A percentile compares a stretch with the other conserved stretches of the same genome.
Conservation (phyloP, 441 rosid species). For the Gossypium lobatum region DNA sequence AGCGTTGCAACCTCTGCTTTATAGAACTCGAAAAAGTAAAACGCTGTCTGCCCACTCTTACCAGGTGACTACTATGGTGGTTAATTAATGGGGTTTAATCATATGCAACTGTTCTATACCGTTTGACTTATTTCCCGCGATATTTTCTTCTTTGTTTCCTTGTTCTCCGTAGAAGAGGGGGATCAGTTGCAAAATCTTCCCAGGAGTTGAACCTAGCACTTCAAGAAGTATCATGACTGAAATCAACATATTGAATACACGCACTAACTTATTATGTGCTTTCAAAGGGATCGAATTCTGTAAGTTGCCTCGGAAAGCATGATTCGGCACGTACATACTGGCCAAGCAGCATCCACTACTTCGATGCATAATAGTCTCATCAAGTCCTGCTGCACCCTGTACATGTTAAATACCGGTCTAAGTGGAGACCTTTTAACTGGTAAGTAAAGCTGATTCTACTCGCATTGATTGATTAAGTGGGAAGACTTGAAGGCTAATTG, state of each 20-base stretch:
- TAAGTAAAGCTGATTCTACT: slow-evolving; percentile 23
- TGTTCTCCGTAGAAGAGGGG: slow-evolving; percentile 56
- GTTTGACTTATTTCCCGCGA: not conserved
- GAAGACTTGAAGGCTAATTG: slow-evolving; percentile 19
- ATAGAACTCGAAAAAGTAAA: slow-evolving; percentile 89
- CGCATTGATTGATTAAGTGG: slow-evolving; percentile 22
- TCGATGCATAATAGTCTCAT: slow-evolving; percentile 5
- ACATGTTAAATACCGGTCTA: slow-evolving; percentile 17
- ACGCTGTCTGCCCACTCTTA: slow-evolving; percentile 50
- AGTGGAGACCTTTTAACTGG: slow-evolving; percentile 29
- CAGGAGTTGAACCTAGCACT: slow-evolving; percentile 77
- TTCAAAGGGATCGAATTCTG: slow-evolving; percentile 13
- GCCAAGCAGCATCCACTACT: slow-evolving; percentile 3
- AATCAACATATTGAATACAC: slow-evolving; percentile 1
- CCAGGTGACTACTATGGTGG: slow-evolving; percentile 42
- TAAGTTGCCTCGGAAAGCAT: slow-evolving; percentile 24
- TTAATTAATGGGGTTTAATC: not conserved
- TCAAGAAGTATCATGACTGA: slow-evolving; percentile 60
- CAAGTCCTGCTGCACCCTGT: slow-evolving; percentile 22
- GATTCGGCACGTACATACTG: slow-evolving; percentile 16
- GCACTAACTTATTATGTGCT: slow-evolving; percentile 19
- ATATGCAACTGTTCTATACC: not conserved
- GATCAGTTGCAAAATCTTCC: slow-evolving; percentile 68
- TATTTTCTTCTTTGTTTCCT: not conserved
- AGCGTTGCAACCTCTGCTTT: slow-evolving; percentile 79